Percentiles rank a stretch among this genome's conserved stretches.
Conservation (phyloP, 2,329 filamentous ascomycete species). For the Phaeophleospora eucalypticola region DNA sequence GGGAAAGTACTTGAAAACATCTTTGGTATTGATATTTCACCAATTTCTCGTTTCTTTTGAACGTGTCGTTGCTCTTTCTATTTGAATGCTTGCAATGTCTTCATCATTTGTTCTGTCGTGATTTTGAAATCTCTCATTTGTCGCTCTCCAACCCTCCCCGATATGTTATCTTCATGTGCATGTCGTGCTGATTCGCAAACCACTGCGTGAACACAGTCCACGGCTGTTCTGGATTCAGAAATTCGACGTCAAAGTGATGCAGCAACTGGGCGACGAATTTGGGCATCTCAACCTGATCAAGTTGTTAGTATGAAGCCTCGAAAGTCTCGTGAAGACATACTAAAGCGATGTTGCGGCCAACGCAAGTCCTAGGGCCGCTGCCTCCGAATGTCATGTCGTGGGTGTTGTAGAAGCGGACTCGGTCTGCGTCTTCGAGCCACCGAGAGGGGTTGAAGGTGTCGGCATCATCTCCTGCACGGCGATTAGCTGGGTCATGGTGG, state of each 20-base stretch:
- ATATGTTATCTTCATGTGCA: conserved; percentile 7
- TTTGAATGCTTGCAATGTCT: no score
- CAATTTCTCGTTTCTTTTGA: no score
- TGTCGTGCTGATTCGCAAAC: conserved; percentile 16
- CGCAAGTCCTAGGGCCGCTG: conserved; percentile 14
- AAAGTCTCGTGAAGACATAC: conserved; percentile 2
- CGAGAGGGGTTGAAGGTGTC: conserved; percentile 45
- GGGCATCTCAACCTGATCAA: conserved; percentile 18
- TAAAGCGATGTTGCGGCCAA: conserved; percentile 17
- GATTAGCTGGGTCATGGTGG: neutral
- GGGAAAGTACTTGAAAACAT: no score
- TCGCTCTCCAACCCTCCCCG: neutral
- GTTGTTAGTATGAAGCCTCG: neutral
- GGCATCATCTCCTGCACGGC: conserved; percentile 28
- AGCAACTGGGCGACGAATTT: conserved; percentile 18
- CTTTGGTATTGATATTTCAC: no score
- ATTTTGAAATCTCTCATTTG: no score
- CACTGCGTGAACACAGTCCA: conserved; percentile 10
- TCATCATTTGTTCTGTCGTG: no score
- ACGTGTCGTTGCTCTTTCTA: no score
- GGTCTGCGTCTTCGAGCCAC: conserved; percentile 41
- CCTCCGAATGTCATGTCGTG: conserved; percentile 19
- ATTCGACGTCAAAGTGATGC: conserved; percentile 16
- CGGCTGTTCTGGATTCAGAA: conserved; percentile 14
- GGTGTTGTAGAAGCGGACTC: conserved; percentile 12